phyloP scores from a whole-genome alignment of 2,329 filamentous ascomycete genomes.

The Aureobasidium subglaciale region DNA sequence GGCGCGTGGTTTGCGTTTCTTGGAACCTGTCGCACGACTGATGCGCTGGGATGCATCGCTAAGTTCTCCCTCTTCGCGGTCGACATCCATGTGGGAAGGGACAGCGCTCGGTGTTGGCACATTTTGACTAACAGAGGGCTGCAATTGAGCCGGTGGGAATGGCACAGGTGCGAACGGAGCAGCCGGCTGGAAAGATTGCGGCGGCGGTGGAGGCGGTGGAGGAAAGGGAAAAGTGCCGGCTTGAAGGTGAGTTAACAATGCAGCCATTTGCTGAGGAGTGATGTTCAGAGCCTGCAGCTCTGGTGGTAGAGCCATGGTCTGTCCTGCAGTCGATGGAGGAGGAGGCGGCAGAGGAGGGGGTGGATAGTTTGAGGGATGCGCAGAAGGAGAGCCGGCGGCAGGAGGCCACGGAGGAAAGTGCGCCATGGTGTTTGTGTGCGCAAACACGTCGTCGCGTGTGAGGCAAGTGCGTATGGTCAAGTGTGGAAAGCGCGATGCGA shows the following conservation, averaged over 20 bases:
- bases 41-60: constrained; percentile 5
- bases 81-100: constrained; percentile 5
- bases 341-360: constrained; percentile 7
- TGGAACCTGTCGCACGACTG: not conserved
- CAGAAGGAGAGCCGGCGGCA: not conserved
- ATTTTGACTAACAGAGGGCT: not conserved
- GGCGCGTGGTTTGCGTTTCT: constrained; percentile 1
- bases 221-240: constrained; percentile 11
- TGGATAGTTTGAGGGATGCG: constrained; percentile 1
- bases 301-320: constrained; percentile 8
- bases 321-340: not conserved
- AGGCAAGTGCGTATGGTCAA: not conserved
- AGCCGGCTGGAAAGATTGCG: not conserved
- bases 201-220: constrained; percentile 5
- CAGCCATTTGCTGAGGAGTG: constrained; percentile 16
- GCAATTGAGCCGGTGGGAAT: not conserved
- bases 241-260: constrained; percentile 15
- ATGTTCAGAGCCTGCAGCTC: constrained; percentile 16
- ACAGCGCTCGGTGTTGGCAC: not conserved
- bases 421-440: not conserved
- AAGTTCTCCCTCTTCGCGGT: constrained; percentile 18
- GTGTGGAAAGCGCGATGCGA: constrained; percentile 8
- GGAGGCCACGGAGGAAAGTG: constrained; percentile 12
- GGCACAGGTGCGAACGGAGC: constrained; percentile 6
- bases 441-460: not conserved